A percentile compares a stretch with the other conserved stretches of the same genome.
These are phyloP conservation scores for Stemphylium beticola DNA, from an alignment of 2,329 filamentous ascomycete genomes.

Conservation along the genomic window DNA sequence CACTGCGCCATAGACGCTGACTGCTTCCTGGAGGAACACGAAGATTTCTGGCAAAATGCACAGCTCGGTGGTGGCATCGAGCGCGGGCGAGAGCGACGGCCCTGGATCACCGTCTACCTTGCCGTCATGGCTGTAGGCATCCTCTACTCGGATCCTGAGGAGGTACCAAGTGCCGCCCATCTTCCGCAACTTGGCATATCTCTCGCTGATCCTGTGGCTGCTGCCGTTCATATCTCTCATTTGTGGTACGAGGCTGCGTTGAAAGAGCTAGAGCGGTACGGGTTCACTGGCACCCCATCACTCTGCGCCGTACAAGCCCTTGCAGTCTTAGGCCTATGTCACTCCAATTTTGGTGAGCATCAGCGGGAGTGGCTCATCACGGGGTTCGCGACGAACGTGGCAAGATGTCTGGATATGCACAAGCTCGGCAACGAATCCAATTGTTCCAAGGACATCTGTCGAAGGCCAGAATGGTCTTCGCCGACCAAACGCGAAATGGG, in stretches of 20 bases:
- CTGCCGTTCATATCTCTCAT: constrained; percentile 12
- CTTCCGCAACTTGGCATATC: constrained; percentile 12
- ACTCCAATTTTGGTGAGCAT: constrained; percentile 20
- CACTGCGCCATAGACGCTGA: constrained; percentile 15
- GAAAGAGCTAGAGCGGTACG: constrained; percentile 12
- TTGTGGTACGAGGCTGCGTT: constrained; percentile 20
- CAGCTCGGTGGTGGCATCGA: constrained; percentile 8
- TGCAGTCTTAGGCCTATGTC: constrained; percentile 13
- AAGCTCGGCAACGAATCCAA: constrained; percentile 16
- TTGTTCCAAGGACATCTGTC: constrained; percentile 8
- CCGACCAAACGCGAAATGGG: constrained; percentile 11
- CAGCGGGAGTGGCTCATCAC: constrained; percentile 20
- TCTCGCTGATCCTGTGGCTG: neutral
- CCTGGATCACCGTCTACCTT: constrained; percentile 14
- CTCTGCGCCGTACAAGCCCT: constrained; percentile 12
- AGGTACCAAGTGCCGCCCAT: constrained; percentile 4
- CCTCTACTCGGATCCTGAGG: constrained; percentile 11
- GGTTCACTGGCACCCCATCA: constrained; percentile 7
- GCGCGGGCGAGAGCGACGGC: constrained; percentile 7
- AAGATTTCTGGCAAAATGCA: constrained; percentile 13
- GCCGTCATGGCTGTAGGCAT: constrained; percentile 17
- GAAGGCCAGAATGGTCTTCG: constrained; percentile 14
- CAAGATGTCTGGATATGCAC: constrained; percentile 18
- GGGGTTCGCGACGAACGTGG: constrained; percentile 14
- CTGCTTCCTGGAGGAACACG: constrained; percentile 11